Evolutionary conservation across 2,329 filamentous ascomycete species (phyloP).

Genomic region (Neonectria neomacrospora): DNA sequence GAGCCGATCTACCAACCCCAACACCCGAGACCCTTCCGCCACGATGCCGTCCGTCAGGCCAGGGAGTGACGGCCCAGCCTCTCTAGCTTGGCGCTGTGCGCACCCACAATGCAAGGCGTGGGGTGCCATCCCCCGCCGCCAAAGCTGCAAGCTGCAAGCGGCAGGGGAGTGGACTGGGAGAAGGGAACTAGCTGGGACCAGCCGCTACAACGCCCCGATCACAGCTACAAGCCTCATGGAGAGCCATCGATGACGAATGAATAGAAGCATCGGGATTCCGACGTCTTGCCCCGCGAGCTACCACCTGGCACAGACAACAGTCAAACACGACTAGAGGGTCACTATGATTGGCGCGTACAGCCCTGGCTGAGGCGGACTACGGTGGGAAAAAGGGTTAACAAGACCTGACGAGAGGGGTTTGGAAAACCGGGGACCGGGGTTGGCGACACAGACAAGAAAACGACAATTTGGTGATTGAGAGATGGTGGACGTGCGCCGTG

Average conservation of each 20-base stretch:
- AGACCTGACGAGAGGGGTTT: conserved; percentile 26
- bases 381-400: conserved; percentile 30
- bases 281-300: not conserved
- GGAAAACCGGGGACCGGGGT: conserved; percentile 16
- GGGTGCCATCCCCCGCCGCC: conserved; percentile 24
- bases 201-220: conserved; percentile 14
- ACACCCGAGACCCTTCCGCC: conserved; percentile 18
- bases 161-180: conserved; percentile 15
- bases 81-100: conserved; percentile 27
- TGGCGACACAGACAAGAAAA: conserved; percentile 26
- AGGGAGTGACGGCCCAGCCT: conserved; percentile 6
- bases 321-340: conserved; percentile 7
- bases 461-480: conserved; percentile 26
- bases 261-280: conserved; percentile 2
- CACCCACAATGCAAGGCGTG: conserved; percentile 17
- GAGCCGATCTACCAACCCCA: conserved; percentile 27
- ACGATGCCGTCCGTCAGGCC: conserved; percentile 19
- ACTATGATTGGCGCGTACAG: conserved; percentile 26
- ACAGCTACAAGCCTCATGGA: not conserved
- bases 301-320: not conserved
- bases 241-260: conserved; percentile 19
- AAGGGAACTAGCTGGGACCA: conserved; percentile 9
- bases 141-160: conserved; percentile 31
- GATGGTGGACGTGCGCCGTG: conserved; percentile 33
- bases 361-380: conserved; percentile 25